phyloP scores from a whole-genome alignment of 2,329 filamentous ascomycete genomes.

The Sclerotinia subarctica region DNA sequence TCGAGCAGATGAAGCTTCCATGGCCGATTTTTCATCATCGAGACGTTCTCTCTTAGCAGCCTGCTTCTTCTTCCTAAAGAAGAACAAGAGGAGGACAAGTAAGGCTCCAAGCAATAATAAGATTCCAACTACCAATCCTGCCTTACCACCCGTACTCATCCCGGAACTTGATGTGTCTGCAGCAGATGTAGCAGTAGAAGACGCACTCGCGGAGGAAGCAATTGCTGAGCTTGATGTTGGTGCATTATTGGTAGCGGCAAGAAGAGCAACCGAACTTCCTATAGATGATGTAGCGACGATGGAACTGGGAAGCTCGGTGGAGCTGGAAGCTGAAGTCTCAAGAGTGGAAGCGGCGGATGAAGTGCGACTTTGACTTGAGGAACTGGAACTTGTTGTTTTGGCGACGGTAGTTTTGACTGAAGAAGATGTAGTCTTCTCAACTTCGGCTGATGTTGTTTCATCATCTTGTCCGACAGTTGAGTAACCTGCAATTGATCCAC shows the following conservation, averaged over 20 bases:
- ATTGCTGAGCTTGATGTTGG: slow-evolving; percentile 11
- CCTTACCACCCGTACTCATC: slow-evolving; percentile 52
- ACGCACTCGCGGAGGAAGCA: slow-evolving; percentile 17
- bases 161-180: slow-evolving; percentile 25
- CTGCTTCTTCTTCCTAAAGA: slow-evolving; percentile 69
- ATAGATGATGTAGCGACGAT: slow-evolving; percentile 25
- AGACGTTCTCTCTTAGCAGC: slow-evolving; percentile 51
- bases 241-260: slow-evolving; percentile 17
- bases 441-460: slow-evolving; percentile 18
- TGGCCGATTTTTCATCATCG: slow-evolving; percentile 60
- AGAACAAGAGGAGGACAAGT: slow-evolving; percentile 65
- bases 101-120: slow-evolving; percentile 65
- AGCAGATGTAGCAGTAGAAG: slow-evolving; percentile 21
- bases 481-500: slow-evolving; percentile 48
- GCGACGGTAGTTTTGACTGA: not conserved
- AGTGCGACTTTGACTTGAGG: not conserved
- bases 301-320: slow-evolving; percentile 25
- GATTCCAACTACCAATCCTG: slow-evolving; percentile 81
- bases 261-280: slow-evolving; percentile 22
- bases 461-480: slow-evolving; percentile 39
- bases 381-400: not conserved
- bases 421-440: not conserved
- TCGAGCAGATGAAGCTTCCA: slow-evolving; percentile 6
- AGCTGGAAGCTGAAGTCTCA: slow-evolving; percentile 7
- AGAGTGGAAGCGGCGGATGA: slow-evolving; percentile 16